These are phyloP conservation scores for Rauvolfia tetraphylla DNA, from an alignment of 257 asterid species.

Conservation along the genomic window DNA sequence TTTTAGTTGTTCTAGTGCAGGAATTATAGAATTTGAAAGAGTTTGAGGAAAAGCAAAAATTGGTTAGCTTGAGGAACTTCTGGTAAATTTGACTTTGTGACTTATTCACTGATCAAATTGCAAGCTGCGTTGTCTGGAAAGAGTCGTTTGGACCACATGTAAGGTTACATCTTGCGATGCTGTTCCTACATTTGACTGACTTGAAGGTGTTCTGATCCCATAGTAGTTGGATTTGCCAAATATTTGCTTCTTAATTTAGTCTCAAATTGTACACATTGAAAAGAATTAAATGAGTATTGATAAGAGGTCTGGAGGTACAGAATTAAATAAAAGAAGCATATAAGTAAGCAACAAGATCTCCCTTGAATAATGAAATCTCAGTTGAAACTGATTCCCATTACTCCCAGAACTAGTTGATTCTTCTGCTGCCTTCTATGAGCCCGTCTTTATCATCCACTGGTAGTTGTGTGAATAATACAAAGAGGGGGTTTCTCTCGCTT, in stretches of 20 bases:
- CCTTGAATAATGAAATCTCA: neutral
- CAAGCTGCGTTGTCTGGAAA: neutral
- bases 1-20: neutral
- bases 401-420: neutral
- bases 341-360: neutral
- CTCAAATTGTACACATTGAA: neutral
- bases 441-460: neutral
- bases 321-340: neutral
- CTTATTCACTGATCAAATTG: neutral
- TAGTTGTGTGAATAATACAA: neutral
- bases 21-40: neutral
- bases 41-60: neutral
- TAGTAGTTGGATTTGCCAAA: neutral
- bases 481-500: neutral
- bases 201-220: neutral
- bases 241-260: neutral
- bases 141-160: neutral
- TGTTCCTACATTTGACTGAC: neutral
- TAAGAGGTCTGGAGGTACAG: neutral
- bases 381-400: neutral
- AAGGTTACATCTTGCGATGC: neutral
- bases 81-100: neutral
- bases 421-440: neutral
- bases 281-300: neutral
- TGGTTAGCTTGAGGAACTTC: neutral